Conservation (phyloP, 2,329 filamentous ascomycete species). For the Aspergillus brunneoviolaceus region DNA sequence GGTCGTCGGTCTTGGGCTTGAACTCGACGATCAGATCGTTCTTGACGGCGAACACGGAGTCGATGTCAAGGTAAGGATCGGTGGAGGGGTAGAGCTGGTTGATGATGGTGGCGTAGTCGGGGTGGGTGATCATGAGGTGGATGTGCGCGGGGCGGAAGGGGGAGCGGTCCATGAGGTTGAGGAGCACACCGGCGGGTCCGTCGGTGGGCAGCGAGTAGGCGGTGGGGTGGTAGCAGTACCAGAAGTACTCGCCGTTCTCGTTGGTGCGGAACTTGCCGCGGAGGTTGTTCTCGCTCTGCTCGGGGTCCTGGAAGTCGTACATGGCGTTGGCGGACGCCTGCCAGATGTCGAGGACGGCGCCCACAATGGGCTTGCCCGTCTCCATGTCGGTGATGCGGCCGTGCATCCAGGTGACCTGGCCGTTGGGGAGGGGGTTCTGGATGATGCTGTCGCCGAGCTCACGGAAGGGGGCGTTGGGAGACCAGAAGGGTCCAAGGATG, state of each 20-base stretch:
- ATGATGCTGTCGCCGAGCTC: conserved; percentile 66
- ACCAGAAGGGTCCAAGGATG: conserved; percentile 78
- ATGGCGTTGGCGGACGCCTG: conserved; percentile 73
- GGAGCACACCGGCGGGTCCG: conserved; percentile 55
- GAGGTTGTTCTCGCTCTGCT: conserved; percentile 71
- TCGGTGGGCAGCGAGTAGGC: conserved; percentile 70
- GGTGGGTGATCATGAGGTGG: conserved; percentile 57
- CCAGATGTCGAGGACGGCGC: conserved; percentile 75
- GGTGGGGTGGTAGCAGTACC: conserved; percentile 74
- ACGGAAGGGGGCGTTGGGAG: conserved; percentile 70
- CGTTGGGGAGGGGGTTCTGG: conserved; percentile 58
- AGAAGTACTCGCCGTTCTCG: conserved; percentile 64
- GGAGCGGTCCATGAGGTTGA: conserved; percentile 56
- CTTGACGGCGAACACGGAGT: conserved; percentile 64
- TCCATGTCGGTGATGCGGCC: conserved; percentile 64
- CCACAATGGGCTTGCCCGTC: conserved; percentile 64
- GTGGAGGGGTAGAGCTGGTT: conserved; percentile 61
- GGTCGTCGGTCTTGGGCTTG: conserved; percentile 50
- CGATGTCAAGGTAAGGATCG: conserved; percentile 58
- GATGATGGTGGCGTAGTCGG: conserved; percentile 57
- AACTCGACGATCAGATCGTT: conserved; percentile 61
- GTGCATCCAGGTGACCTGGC: conserved; percentile 66
- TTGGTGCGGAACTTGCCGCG: conserved; percentile 73
- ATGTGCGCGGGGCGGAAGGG: conserved; percentile 64
- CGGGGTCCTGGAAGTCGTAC: conserved; percentile 74